These are phyloP conservation scores for Giardia muris DNA, from an alignment of 208 protist species.

Conservation along the genomic window DNA sequence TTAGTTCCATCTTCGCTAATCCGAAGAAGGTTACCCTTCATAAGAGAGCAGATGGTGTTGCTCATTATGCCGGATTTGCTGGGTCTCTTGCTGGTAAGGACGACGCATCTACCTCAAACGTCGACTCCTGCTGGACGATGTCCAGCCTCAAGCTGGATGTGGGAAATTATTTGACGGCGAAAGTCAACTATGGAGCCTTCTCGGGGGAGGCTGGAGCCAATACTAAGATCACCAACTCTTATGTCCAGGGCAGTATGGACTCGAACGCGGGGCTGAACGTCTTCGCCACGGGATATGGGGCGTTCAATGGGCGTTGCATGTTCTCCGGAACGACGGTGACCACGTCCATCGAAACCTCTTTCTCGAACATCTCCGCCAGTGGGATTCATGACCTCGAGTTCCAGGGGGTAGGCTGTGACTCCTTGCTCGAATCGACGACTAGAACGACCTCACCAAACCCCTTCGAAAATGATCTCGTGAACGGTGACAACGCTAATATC, in stretches of 20 bases:
- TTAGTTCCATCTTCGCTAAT: background rate
- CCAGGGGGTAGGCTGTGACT: too few species aligned
- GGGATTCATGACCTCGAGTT: background rate
- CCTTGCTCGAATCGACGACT: too few species aligned
- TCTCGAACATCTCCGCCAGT: background rate
- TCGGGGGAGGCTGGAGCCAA: background rate
- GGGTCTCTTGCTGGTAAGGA: background rate
- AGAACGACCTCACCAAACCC: too few species aligned
- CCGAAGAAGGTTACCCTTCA: background rate
- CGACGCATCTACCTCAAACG: background rate
- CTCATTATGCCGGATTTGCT: background rate
- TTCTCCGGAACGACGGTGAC: background rate
- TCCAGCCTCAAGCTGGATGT: background rate
- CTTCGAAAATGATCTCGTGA: background rate
- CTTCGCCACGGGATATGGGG: background rate
- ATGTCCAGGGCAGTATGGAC: background rate
- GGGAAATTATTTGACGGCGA: background rate
- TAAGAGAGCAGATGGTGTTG: background rate
- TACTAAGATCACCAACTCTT: background rate
- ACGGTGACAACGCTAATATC: background rate
- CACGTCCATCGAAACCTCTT: background rate
- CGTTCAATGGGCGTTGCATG: background rate
- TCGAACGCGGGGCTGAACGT: background rate
- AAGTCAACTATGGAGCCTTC: background rate
- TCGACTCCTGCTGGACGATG: background rate